Evolutionary conservation across 2,329 filamentous ascomycete species (phyloP), one percentile per base, ranked within the genome.

Genomic region (Knufia fluminis): DNA sequence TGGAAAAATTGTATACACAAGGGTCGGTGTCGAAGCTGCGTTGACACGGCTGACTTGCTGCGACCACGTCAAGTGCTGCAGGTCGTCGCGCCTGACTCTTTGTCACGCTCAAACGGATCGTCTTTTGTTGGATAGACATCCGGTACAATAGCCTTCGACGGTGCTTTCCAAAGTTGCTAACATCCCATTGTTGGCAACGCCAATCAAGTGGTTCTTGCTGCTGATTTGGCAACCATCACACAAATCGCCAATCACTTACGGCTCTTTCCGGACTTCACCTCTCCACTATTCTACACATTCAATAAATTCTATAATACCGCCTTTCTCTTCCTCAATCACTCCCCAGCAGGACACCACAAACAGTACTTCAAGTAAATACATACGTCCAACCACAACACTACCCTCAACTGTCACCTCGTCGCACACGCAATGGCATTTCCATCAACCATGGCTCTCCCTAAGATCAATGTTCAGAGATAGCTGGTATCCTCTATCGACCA

Each of bases 241-340:
- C 22, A 12, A 22, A 22, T 17, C 22, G 16, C 38, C 12, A 7
- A 38, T 36, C n/a, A n/a, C n/a, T 24, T 3, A 28, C 23, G 40
- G 19, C 14, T 28, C 40, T 16, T 24, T 10, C 20, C 40, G 40
- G 40, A 9, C 9, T 24, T 24, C 40, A 6, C 19, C n/a, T n/a
- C n/a, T 26, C n/a, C 40, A n/a, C 14, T 12, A n/a, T 4, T 22
- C 38, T 24, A 22, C 38, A 43, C 40, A 43, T 8, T 26, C n/a
- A 43, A 43, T 43, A 43, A 24, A 19, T 43, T 43, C 38, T 12
- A 22, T n/a, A n/a, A n/a, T n/a, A 17, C 4, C 40, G 22, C 28
- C 24, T 26, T 28, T 20, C 33, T 8, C 33, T 36, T 17, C n/a
- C 33, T 7, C 33, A 36, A 8, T 8, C 33, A 36, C 33, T n/a